Conservation (phyloP, 495 filamentous ascomycete species). For the Tuber umbilicatum region DNA sequence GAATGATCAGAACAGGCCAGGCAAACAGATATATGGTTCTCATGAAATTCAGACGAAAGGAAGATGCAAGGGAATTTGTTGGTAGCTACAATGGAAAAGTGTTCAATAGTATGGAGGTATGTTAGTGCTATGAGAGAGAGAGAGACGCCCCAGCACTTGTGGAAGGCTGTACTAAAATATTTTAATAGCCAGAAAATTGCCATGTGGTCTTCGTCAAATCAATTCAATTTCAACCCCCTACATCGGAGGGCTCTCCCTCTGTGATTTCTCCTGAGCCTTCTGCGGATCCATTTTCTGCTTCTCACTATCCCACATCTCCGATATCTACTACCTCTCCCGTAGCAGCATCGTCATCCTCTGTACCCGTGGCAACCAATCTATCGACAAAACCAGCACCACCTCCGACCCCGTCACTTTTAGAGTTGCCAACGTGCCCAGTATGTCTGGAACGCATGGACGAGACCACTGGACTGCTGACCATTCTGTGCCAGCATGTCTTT, state of each 20-base stretch:
- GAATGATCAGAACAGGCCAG: conserved; percentile 84
- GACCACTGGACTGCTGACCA: conserved; percentile 86
- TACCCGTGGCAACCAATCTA: conserved; percentile 52
- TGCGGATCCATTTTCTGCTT: conserved; percentile 60
- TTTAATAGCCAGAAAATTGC: conserved; percentile 79
- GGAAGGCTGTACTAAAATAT: conserved; percentile 29
- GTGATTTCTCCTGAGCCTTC: conserved; percentile 54
- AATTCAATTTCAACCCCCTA: conserved; percentile 57
- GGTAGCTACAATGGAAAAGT: conserved; percentile 88
- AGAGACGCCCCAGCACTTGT: neutral
- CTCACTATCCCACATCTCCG: conserved; percentile 40
- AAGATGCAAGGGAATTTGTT: conserved; percentile 70
- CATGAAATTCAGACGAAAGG: conserved; percentile 81
- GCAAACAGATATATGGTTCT: conserved; percentile 93
- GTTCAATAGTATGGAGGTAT: conserved; percentile 89
- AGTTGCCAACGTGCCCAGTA: conserved; percentile 92
- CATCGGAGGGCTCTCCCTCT: conserved; percentile 34
- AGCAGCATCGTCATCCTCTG: conserved; percentile 46
- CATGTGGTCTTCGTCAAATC: conserved; percentile 94
- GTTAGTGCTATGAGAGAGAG: conserved; percentile 39
- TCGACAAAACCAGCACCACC: conserved; percentile 79
- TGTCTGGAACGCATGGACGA: conserved; percentile 98
- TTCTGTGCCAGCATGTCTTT: conserved; percentile 96
- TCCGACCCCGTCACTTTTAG: conserved; percentile 79
- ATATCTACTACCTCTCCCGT: conserved; percentile 25